Evolutionary conservation across 2,329 filamentous ascomycete genomes (phyloP), one percentile per base, ranked within the genome.

Genomic region (Colletotrichum sidae): DNA sequence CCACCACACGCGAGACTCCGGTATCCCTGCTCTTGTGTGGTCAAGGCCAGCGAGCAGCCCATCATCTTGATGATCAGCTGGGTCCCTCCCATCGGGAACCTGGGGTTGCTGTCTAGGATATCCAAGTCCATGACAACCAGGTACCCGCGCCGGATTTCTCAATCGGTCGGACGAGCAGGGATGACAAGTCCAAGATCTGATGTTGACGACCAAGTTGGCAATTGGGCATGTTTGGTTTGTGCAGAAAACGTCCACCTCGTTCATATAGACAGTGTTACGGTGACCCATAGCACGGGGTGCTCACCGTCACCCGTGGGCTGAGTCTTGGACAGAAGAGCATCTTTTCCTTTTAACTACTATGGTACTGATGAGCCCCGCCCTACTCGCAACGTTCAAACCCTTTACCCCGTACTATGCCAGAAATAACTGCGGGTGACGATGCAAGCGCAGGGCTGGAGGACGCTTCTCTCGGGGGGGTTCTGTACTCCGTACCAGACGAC

Each of bases 231-330:
- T 25, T 25, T 25, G 4, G 25, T 25, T n/a, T 45, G n/a, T 17
- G 44, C 13, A 25, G 49, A 55, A 41, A 55, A 62, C 15, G 46
- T 33, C 52, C 49, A 37, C 37, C 34, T 42, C 35, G 42, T 39
- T 65, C 58, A 65, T 62, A 41, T 65, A 57, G 62, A 52, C 57
- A 65, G 58, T 46, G 46, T 65, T 58, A 54, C 46, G 58, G 38
- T 46, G 57, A 57, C 51, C 51, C 35, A 55, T 35, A 10, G 44
- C 17, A 50, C 42, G 33, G 58, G 41, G 38, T 42, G 62, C 53
- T 35, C 47, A 52, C 45, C 46, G 39, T 60, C 55, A 34, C 42
- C 39, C 61, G 35, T 41, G 61, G 51, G 46, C 34, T 55, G 25
- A 42, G 11, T 8, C 39, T 41, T 52, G 47, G 41, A 13, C 7